These are phyloP conservation scores for Candida incommunis DNA, from an alignment of 805 yeast species.

Conservation along the genomic window DNA sequence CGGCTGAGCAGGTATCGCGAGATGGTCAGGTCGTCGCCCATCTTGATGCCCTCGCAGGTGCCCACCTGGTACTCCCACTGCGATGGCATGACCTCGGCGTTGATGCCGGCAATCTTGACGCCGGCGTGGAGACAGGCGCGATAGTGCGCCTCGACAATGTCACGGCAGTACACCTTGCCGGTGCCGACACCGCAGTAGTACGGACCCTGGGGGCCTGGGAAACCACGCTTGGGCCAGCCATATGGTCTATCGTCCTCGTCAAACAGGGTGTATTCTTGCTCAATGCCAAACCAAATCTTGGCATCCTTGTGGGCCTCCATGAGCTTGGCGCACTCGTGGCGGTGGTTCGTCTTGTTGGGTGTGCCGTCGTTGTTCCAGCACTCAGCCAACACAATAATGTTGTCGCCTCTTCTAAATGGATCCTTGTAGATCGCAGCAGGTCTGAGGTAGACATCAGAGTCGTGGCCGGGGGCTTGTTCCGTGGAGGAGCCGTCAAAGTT, in stretches of 20 bases:
- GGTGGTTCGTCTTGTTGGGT: slow-evolving; percentile 96
- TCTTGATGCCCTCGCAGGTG: slow-evolving; percentile 85
- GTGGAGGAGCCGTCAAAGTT: slow-evolving; percentile 99
- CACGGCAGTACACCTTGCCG: slow-evolving; percentile 96
- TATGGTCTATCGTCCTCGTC: slow-evolving; percentile 81
- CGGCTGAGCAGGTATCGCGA: slow-evolving; percentile 87
- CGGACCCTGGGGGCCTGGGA: slow-evolving; percentile 99
- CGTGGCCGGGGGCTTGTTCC: slow-evolving; percentile 95
- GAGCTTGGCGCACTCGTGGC: slow-evolving; percentile 91
- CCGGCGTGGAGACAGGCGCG: slow-evolving; percentile 95
- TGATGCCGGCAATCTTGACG: slow-evolving; percentile 82
- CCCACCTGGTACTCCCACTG: slow-evolving; percentile 99
- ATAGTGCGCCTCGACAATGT: slow-evolving; percentile 97
- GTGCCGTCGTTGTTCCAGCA: slow-evolving; percentile 98
- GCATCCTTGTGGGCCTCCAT: slow-evolving; percentile 82
- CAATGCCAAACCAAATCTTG: slow-evolving; percentile 93
- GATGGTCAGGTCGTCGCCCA: slow-evolving; percentile 97
- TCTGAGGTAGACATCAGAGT: slow-evolving; percentile 87
- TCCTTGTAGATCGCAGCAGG: slow-evolving; percentile 94
- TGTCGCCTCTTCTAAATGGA: slow-evolving; percentile 97
- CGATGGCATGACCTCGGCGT: slow-evolving; percentile 99
- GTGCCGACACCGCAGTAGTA: slow-evolving; percentile 99
- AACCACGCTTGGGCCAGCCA: slow-evolving; percentile 99
- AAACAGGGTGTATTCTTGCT: slow-evolving; percentile 95
- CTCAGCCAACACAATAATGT: slow-evolving; percentile 87